Evolutionary conservation across 2,329 filamentous ascomycete species (phyloP).

Genomic region (Cercospora beticola): DNA sequence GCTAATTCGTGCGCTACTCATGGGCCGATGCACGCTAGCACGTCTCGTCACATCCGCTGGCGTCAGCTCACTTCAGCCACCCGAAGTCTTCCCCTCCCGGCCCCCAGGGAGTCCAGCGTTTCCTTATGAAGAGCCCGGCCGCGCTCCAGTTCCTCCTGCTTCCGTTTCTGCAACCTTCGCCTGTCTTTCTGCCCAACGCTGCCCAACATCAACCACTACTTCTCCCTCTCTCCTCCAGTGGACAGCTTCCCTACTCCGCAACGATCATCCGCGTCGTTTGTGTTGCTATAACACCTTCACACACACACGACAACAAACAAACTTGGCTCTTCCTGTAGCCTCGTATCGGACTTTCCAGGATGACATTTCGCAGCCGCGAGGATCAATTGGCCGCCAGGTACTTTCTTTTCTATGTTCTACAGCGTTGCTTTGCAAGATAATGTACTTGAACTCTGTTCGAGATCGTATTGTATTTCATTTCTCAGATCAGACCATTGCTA

Average conservation of each 20-base stretch:
- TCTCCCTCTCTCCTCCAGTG: not conserved
- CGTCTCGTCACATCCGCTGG: slow-evolving; percentile 1
- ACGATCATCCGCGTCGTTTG: slow-evolving; percentile 10
- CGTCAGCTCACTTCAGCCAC: slow-evolving; percentile 12
- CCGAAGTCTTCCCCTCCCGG: slow-evolving; percentile 12
- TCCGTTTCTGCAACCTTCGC: slow-evolving; percentile 16
- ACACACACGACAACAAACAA: not conserved
- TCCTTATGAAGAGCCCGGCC: slow-evolving; percentile 15
- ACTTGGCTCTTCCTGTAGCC: slow-evolving; percentile 29
- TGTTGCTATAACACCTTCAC: slow-evolving; percentile 4
- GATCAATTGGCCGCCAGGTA: slow-evolving; percentile 41
- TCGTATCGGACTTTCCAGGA: slow-evolving; percentile 33
- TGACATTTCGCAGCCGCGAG: slow-evolving; percentile 41
- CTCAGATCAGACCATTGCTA: not conserved
- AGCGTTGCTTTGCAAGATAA: slow-evolving; percentile 21
- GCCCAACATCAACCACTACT: slow-evolving; percentile 19
- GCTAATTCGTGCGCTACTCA: slow-evolving; percentile 1
- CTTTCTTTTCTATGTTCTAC: slow-evolving; percentile 30
- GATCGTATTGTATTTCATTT: slow-evolving; percentile 22
- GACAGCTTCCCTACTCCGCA: slow-evolving; percentile 7
- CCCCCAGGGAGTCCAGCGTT: slow-evolving; percentile 1
- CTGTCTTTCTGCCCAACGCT: slow-evolving; percentile 25
- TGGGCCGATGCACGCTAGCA: slow-evolving; percentile 10
- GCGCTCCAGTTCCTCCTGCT: slow-evolving; percentile 1
- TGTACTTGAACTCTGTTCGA: slow-evolving; percentile 23